phyloP scores from a whole-genome alignment of 1,284 basidiomycete genomes.

The Boletus mariae region DNA sequence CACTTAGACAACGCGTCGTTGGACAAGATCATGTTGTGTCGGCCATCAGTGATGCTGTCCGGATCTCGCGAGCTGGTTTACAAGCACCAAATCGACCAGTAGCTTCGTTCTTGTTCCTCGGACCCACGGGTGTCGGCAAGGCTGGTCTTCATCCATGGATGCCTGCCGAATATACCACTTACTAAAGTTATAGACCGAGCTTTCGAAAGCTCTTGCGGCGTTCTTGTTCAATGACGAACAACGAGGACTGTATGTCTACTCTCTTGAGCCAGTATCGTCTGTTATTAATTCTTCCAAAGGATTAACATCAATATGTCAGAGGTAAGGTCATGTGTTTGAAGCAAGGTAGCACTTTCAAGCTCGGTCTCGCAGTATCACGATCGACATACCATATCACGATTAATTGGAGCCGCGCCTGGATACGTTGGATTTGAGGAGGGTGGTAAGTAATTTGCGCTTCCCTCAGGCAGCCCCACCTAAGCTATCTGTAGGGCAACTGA shows the following conservation, averaged over 20 bases:
- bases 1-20: slow-evolving; percentile 72
- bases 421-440: slow-evolving; percentile 95
- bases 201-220: slow-evolving; percentile 81
- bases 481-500: slow-evolving; percentile 60
- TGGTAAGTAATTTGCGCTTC: slow-evolving; percentile 37
- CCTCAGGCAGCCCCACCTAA: background rate
- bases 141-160: slow-evolving; percentile 30
- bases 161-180: background rate
- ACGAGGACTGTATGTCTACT: slow-evolving; percentile 62
- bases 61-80: slow-evolving; percentile 86
- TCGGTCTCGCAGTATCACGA: slow-evolving; percentile 64
- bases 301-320: slow-evolving; percentile 93
- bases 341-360: background rate
- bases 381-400: slow-evolving; percentile 83
- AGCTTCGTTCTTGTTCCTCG: slow-evolving; percentile 89
- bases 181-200: slow-evolving; percentile 62
- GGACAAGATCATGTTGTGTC: slow-evolving; percentile 85
- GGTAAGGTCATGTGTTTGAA: slow-evolving; percentile 14
- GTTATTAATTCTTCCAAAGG: slow-evolving; percentile 33
- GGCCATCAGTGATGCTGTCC: slow-evolving; percentile 83
- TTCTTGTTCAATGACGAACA: slow-evolving; percentile 89
- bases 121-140: slow-evolving; percentile 85
- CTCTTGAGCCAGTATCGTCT: background rate
- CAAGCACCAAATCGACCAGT: slow-evolving; percentile 85
- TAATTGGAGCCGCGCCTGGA: slow-evolving; percentile 89